These are phyloP conservation scores for Cyclaneusma minus DNA, from an alignment of 2,329 filamentous ascomycete genomes.

Conservation along the genomic window DNA sequence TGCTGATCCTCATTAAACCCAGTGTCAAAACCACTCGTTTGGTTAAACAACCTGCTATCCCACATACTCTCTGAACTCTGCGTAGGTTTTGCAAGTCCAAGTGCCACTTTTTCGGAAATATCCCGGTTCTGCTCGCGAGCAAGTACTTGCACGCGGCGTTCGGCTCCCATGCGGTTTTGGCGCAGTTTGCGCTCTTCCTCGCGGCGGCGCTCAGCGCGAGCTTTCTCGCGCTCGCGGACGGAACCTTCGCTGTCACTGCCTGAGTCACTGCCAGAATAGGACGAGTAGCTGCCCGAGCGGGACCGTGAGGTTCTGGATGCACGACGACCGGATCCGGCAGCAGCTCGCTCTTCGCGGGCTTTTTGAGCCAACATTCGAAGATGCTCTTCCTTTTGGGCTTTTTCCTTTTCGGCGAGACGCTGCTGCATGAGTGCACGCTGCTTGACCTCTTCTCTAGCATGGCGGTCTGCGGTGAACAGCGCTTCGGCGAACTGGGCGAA, in stretches of 20 bases:
- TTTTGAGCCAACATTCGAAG: conserved; percentile 78
- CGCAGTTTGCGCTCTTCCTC: conserved; percentile 83
- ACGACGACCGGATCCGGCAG: conserved; percentile 30
- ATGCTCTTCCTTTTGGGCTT: conserved; percentile 83
- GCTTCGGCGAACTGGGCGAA: conserved; percentile 94
- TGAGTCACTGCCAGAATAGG: too few species aligned
- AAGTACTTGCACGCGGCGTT: conserved; percentile 82
- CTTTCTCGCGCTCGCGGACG: conserved; percentile 59
- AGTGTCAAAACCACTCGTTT: conserved; percentile 74
- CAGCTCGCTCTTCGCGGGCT: conserved; percentile 67
- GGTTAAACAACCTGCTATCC: conserved; percentile 89
- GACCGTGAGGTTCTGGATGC: conserved; percentile 21
- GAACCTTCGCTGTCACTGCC: conserved; percentile 49
- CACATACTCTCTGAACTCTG: conserved; percentile 91
- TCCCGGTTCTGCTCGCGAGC: conserved; percentile 92
- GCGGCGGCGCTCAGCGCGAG: conserved; percentile 59
- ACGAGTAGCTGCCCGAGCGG: conserved; percentile 33
- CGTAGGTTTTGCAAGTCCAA: conserved; percentile 89
- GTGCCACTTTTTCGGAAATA: conserved; percentile 90
- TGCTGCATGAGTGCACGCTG: conserved; percentile 92
- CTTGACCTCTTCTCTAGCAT: conserved; percentile 89
- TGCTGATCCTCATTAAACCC: conserved; percentile 96
- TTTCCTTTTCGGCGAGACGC: conserved; percentile 89
- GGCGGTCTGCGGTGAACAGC: conserved; percentile 82
- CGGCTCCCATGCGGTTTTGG: conserved; percentile 89